phyloP scores from a whole-genome alignment of 129 eudicot species.

The Pulicaria dysenterica region DNA sequence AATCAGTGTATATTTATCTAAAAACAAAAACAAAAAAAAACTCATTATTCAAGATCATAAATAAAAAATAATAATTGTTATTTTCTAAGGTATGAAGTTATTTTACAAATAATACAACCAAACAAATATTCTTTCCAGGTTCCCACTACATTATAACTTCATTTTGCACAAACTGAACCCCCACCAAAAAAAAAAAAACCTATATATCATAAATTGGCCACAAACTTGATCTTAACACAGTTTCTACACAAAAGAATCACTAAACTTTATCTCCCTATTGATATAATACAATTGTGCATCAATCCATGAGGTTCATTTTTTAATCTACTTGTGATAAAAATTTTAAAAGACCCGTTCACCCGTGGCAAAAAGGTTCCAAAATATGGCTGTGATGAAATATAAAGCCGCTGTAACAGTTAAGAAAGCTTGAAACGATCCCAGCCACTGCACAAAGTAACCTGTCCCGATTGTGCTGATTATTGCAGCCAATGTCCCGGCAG shows the following conservation, averaged over 20 bases:
- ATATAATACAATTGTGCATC: background rate
- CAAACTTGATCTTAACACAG: constrained; percentile 4
- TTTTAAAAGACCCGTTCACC: constrained; percentile 77
- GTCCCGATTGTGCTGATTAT: constrained; percentile 90
- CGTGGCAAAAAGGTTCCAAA: constrained; percentile 82
- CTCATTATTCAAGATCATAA: too few species aligned
- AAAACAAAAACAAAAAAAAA: too few species aligned
- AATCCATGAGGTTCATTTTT: background rate
- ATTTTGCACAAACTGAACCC: constrained; percentile 24
- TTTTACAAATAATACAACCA: constrained; percentile 20
- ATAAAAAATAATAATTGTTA: background rate
- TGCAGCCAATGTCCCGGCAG: constrained; percentile 93
- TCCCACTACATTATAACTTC: constrained; percentile 13
- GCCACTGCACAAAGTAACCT: constrained; percentile 89
- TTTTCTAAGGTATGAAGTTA: background rate
- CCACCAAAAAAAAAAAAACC: background rate
- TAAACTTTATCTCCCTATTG: constrained; percentile 22
- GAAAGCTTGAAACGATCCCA: constrained; percentile 94
- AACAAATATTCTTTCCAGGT: constrained; percentile 15
- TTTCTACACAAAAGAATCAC: constrained; percentile 30
- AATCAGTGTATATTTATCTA: too few species aligned
- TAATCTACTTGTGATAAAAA: background rate
- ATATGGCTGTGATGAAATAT: constrained; percentile 70
- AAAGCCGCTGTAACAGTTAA: constrained; percentile 80
- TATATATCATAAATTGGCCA: background rate